A percentile compares a stretch with the other conserved stretches of the same genome.
phyloP scores from a whole-genome alignment of 2,329 filamentous ascomycete species.

The Talaromyces rugulosus region DNA sequence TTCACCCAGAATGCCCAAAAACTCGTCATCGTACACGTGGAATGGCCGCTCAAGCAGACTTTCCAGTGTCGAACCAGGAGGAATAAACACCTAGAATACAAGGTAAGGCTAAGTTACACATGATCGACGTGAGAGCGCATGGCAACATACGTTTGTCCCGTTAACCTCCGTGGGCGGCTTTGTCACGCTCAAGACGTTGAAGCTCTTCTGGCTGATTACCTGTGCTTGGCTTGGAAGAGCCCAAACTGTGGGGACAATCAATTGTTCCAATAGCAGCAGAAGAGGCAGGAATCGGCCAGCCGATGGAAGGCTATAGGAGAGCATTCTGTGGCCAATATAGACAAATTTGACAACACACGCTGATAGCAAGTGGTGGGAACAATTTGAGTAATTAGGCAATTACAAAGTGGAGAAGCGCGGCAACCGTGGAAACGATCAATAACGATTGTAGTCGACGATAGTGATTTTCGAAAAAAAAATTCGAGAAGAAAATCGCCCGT shows the following conservation, averaged over 20 bases:
- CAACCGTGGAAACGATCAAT: not conserved
- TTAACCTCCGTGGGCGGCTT: not conserved
- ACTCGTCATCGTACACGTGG: not conserved
- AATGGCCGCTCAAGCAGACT: not conserved
- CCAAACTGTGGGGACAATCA: not conserved
- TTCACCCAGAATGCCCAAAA: not conserved
- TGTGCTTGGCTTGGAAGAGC: not conserved
- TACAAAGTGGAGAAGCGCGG: no score
- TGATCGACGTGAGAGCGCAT: not conserved
- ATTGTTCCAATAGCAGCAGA: not conserved
- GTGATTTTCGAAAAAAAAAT: not conserved
- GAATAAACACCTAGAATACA: not conserved
- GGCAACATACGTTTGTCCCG: not conserved
- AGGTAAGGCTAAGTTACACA: not conserved
- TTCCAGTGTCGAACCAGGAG: not conserved
- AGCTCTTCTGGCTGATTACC: not conserved
- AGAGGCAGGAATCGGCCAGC: not conserved
- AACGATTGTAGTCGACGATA: not conserved
- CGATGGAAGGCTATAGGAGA: not conserved
- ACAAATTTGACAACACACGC: not conserved
- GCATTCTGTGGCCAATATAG: not conserved
- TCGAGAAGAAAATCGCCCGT: not conserved
- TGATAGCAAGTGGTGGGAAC: not conserved
- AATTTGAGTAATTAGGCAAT: no score
- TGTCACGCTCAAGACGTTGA: not conserved